phyloP scores from a whole-genome alignment of 345 rosid genomes.

The Eucalyptus globulus region DNA sequence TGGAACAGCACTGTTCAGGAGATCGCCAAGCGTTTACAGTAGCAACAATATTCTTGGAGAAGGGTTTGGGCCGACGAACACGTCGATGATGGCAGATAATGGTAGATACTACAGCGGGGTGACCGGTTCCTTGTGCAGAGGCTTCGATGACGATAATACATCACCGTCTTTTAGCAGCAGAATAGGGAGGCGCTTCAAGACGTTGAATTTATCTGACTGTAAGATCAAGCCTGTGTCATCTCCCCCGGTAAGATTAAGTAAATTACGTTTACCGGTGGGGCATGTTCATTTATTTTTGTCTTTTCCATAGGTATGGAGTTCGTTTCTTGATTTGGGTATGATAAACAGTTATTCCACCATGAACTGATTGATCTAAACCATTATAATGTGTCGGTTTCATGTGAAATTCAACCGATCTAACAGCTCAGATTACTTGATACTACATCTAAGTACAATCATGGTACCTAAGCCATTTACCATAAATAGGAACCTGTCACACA shows the following conservation, averaged over 20 bases:
- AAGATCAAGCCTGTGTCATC: conserved; percentile 39
- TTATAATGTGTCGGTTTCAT: not conserved
- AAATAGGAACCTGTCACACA: not conserved
- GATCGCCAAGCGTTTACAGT: not conserved
- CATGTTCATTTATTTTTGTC: not conserved
- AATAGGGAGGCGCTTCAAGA: conserved; percentile 34
- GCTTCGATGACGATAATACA: not conserved
- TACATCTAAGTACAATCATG: not conserved
- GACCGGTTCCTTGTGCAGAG: not conserved
- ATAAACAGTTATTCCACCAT: not conserved
- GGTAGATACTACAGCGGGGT: conserved; percentile 8
- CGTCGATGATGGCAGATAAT: conserved; percentile 3
- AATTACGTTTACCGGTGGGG: not conserved
- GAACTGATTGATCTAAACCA: not conserved
- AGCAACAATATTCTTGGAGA: not conserved
- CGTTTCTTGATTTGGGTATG: not conserved
- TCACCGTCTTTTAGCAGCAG: conserved; percentile 8
- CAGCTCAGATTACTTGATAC: not conserved
- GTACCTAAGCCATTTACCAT: not conserved
- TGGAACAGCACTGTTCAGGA: not conserved
- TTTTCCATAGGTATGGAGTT: not conserved
- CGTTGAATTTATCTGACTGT: conserved; percentile 27
- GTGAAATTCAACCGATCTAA: not conserved
- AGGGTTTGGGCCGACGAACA: conserved; percentile 2
- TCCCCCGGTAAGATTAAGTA: conserved; percentile 14